A percentile compares a stretch with the other conserved stretches of the same genome.
These are phyloP conservation scores for Pouteria campechiana DNA, from an alignment of 179 eudicot genomes.

Conservation along the genomic window DNA sequence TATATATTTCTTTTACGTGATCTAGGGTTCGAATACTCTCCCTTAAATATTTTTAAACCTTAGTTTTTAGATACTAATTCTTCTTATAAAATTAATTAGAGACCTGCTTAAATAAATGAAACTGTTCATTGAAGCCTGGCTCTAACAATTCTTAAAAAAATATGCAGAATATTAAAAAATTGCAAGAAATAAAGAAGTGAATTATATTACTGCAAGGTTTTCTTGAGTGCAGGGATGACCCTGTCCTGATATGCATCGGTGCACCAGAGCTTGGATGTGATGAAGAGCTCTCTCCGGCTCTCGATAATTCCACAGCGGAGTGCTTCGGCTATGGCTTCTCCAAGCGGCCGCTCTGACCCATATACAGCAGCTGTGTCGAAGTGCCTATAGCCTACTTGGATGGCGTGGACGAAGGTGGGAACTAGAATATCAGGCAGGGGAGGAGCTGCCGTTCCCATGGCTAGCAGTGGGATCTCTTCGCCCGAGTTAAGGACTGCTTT, in stretches of 20 bases:
- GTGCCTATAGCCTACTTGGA: constrained; percentile 36
- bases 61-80: too few relatives aligned
- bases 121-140: too few relatives aligned
- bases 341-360: constrained; percentile 31
- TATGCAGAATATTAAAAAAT: too few relatives aligned
- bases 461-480: constrained; percentile 27
- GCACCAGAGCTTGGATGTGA: constrained; percentile 54
- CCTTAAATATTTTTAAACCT: too few relatives aligned
- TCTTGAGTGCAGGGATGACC: constrained; percentile 25
- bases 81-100: too few relatives aligned
- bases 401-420: constrained; percentile 24
- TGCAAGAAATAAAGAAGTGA: too few relatives aligned
- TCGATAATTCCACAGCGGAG: constrained; percentile 13
- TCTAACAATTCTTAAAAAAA: too few relatives aligned
- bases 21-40: too few relatives aligned
- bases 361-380: constrained; percentile 47
- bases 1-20: too few relatives aligned
- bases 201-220: constrained; percentile 22
- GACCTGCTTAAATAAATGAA: too few relatives aligned
- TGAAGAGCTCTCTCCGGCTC: constrained; percentile 31
- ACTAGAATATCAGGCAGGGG: constrained; percentile 24
- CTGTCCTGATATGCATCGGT: constrained; percentile 25
- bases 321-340: constrained; percentile 37
- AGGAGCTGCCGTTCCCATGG: constrained; percentile 34
- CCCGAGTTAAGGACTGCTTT: too few relatives aligned